phyloP scores from a whole-genome alignment of 2,329 filamentous ascomycete genomes.

The Scedosporium apiospermum region DNA sequence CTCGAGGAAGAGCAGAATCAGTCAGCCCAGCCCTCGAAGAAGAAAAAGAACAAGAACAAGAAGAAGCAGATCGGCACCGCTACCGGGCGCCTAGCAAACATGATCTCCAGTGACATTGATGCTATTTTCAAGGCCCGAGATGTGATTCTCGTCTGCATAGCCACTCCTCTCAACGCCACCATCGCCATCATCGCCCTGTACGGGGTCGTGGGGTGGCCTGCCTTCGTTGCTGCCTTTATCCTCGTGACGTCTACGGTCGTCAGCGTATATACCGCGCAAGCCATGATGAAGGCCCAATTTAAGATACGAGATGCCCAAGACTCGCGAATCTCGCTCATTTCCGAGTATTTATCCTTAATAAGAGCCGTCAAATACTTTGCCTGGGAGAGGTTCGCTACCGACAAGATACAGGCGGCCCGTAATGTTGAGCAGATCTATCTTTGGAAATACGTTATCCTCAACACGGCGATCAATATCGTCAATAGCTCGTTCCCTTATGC shows the following conservation, averaged over 20 bases:
- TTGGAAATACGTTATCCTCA: constrained; percentile 42
- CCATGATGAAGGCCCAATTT: constrained; percentile 40
- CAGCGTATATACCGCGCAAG: constrained; percentile 36
- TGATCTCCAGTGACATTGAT: constrained; percentile 51
- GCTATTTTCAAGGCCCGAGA: constrained; percentile 43
- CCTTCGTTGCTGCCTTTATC: constrained; percentile 39
- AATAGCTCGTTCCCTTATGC: constrained; percentile 43
- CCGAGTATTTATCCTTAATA: constrained; percentile 48
- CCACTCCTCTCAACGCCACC: constrained; percentile 35
- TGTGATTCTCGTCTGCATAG: constrained; percentile 34
- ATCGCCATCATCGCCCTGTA: constrained; percentile 43
- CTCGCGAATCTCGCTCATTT: constrained; percentile 45
- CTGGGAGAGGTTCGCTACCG: constrained; percentile 45
- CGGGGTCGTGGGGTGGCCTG: constrained; percentile 44
- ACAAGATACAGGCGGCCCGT: constrained; percentile 40
- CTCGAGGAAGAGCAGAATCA: constrained; percentile 32
- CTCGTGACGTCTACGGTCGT: constrained; percentile 39
- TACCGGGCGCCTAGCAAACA: constrained; percentile 41
- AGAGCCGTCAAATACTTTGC: constrained; percentile 52
- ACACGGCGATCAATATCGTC: constrained; percentile 35
- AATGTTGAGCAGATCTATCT: constrained; percentile 41
- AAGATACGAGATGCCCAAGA: constrained; percentile 47
- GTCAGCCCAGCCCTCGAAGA: constrained; percentile 30
- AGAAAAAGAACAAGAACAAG: constrained; percentile 10
- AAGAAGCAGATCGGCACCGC: constrained; percentile 27